Conservation (phyloP, 176 grass and related monocot species). For the Carex cristatella region DNA sequence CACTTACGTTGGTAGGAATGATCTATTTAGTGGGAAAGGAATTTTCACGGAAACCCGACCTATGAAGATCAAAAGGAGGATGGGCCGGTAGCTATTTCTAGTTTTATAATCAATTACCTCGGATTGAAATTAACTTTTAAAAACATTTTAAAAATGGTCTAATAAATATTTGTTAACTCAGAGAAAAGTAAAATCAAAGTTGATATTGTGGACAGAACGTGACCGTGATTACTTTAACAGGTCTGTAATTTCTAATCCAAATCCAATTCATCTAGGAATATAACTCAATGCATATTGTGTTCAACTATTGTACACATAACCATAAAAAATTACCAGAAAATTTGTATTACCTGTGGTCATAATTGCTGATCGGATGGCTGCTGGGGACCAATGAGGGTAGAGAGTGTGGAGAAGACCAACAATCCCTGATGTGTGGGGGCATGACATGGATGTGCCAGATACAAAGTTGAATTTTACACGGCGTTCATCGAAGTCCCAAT, state of each 20-base stretch:
- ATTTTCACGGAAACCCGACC: background rate
- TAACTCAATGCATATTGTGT: background rate
- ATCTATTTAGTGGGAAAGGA: background rate
- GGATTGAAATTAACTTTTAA: no score
- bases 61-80: no score
- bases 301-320: background rate
- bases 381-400: conserved; percentile 60
- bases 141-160: no score
- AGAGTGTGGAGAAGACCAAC: conserved; percentile 51
- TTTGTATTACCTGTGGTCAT: conserved; percentile 53
- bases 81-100: no score
- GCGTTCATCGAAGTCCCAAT: conserved; percentile 21
- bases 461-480: conserved; percentile 38
- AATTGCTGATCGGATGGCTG: conserved; percentile 62
- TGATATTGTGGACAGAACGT: no score
- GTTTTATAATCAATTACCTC: no score
- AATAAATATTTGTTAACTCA: no score
- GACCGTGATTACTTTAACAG: no score
- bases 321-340: background rate
- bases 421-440: conserved; percentile 57
- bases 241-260: no score
- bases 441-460: conserved; percentile 83
- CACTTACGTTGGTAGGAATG: background rate
- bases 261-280: no score
- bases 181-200: no score